phyloP scores from a whole-genome alignment of 768 basidiomycete species.

The Mrakia blollopis region DNA sequence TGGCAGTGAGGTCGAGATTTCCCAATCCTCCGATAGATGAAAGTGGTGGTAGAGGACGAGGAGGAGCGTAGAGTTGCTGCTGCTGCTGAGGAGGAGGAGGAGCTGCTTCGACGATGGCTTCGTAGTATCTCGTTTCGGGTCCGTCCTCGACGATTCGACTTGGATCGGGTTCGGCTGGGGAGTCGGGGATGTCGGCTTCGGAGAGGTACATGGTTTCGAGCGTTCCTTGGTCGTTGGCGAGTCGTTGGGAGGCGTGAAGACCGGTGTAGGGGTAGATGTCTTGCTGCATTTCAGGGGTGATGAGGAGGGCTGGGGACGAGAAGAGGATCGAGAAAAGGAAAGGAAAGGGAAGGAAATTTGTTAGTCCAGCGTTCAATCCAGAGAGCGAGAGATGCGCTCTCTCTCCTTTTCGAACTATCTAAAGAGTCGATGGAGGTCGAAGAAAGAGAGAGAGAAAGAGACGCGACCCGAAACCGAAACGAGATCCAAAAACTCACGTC shows the following conservation, averaged over 20 bases:
- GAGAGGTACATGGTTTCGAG: slow-evolving; percentile 70
- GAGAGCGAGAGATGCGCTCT: too few relatives aligned
- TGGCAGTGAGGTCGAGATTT: background rate
- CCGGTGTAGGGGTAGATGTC: slow-evolving; percentile 48
- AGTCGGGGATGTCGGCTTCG: slow-evolving; percentile 66
- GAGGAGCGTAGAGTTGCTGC: background rate
- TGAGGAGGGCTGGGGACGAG: background rate
- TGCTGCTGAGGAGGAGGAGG: background rate
- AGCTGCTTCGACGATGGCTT: background rate
- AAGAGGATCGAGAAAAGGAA: background rate
- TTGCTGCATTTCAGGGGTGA: background rate
- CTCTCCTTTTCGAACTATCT: too few relatives aligned
- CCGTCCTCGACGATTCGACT: background rate
- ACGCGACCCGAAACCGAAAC: too few relatives aligned
- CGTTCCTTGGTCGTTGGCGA: slow-evolving; percentile 42
- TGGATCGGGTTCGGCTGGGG: slow-evolving; percentile 55
- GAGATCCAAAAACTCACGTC: slow-evolving; percentile 53
- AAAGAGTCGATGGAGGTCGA: too few relatives aligned
- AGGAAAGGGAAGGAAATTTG: background rate
- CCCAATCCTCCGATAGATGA: background rate
- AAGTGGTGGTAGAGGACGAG: background rate
- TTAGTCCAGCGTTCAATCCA: background rate
- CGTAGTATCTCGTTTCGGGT: background rate
- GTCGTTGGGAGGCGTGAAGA: slow-evolving; percentile 51
- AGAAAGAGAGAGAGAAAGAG: background rate